Conservation (phyloP, 2,329 filamentous ascomycete species). For the Mycogone perniciosa region DNA sequence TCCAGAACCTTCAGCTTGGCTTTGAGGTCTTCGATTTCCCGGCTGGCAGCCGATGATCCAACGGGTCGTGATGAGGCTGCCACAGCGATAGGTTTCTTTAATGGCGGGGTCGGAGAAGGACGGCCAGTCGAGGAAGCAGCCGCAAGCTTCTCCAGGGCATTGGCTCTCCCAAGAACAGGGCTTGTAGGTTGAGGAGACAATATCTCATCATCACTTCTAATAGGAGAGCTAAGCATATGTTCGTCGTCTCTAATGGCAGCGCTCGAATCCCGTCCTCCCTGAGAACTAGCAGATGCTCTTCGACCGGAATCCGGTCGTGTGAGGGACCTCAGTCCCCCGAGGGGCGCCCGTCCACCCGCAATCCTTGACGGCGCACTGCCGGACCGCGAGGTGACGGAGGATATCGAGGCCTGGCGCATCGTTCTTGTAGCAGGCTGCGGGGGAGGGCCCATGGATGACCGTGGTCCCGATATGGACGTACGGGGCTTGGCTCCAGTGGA, state of each 20-base stretch:
- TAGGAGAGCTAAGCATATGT: conserved; percentile 35
- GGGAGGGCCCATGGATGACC: conserved; percentile 64
- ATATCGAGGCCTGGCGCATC: conserved; percentile 39
- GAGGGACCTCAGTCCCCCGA: conserved; percentile 28
- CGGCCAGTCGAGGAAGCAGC: conserved; percentile 26
- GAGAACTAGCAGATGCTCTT: conserved; percentile 41
- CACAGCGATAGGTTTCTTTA: conserved; percentile 24
- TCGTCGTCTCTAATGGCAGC: conserved; percentile 29
- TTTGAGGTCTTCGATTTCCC: conserved; percentile 81
- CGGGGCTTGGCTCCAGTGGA: conserved; percentile 46
- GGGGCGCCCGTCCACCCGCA: conserved; percentile 35
- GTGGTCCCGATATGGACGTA: conserved; percentile 45
- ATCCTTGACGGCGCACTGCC: conserved; percentile 31
- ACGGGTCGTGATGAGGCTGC: conserved; percentile 29
- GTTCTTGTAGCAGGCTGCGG: conserved; percentile 39
- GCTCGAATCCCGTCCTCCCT: conserved; percentile 36
- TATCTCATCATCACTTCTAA: conserved; percentile 46
- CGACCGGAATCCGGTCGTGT: conserved; percentile 36
- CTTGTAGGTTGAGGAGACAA: conserved; percentile 44
- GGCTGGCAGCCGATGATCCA: conserved; percentile 44
- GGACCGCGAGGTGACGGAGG: conserved; percentile 32
- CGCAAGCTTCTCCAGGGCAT: conserved; percentile 47
- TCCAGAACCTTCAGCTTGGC: conserved; percentile 82
- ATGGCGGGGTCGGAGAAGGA: conserved; percentile 26
- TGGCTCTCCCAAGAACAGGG: conserved; percentile 44